Evolutionary conservation across 495 filamentous ascomycete genomes (phyloP), one percentile per base, ranked within the genome.

Genomic region (Hyaloscypha variabilis): DNA sequence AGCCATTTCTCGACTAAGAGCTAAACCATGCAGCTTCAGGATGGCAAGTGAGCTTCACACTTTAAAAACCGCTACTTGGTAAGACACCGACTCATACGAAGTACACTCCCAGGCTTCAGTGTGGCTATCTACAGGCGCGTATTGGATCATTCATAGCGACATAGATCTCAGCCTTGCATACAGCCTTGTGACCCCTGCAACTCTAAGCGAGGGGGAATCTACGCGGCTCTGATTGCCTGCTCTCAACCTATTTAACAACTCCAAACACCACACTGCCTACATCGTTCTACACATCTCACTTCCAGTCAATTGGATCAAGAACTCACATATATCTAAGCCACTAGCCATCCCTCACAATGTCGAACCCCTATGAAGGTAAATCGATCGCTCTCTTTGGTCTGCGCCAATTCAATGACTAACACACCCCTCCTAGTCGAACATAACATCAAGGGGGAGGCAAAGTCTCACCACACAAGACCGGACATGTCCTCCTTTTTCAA

Each of bases 401-500:
- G 8, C 51, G 29, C 19, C 58, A 30, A 17, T 17, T 34, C 50
- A 29, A 30, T 42, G 55, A 8, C 3, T 23, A 34, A 34, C 50
- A 60, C 56, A 64, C 31, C 28, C 19, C 24, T 31, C 68, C 63
- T 69, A 97, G 93, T 94, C 73, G 94, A 97, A 76, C 94, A 97
- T 81, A 90, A 89, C 74, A 91, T 91, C 75, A 77, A 79, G 61
- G 64, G 72, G 63, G 57, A 64, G 66, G 52, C 72, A 31, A 68
- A 78, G 60, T 69, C 36, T 79, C 79, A 78, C 49, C 68, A 60
- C 63, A 88, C 87, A 57, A 91, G 91, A 54, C 87, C 92, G 42
- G 92, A 96, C 78, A 90, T 97, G 77, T 89, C 90, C 54, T 91
- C 89, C 75, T 97, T 98, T 86, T 93, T 90, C 80, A 80, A 88